Conservation (phyloP, 2,329 filamentous ascomycete genomes). For the Phyllosticta capitalensis region DNA sequence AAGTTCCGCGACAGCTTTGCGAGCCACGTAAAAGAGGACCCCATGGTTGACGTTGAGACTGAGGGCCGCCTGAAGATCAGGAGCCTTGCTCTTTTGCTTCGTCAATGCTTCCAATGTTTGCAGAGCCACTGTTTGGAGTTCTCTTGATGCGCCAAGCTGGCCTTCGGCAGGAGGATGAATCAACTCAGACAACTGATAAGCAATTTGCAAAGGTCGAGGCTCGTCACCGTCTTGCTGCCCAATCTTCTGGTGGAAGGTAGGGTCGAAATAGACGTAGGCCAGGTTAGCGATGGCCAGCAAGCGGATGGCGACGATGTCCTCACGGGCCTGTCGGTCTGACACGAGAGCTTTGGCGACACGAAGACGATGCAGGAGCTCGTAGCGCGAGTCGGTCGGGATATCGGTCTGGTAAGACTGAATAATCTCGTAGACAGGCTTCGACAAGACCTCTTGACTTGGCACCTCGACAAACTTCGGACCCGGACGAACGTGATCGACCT, state of each 20-base stretch:
- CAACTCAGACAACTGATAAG: constrained; percentile 85
- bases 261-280: constrained; percentile 77
- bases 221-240: constrained; percentile 83
- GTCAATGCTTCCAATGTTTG: constrained; percentile 77
- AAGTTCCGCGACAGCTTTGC: constrained; percentile 82
- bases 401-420: constrained; percentile 39
- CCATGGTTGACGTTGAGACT: constrained; percentile 96
- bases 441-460: constrained; percentile 39
- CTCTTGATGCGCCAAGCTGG: constrained; percentile 57
- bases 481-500: constrained; percentile 13
- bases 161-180: constrained; percentile 73
- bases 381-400: constrained; percentile 63
- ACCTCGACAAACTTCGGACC: constrained; percentile 49
- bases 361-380: constrained; percentile 76
- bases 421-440: constrained; percentile 33
- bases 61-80: constrained; percentile 81
- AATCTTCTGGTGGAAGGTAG: constrained; percentile 75
- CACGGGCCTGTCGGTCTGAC: constrained; percentile 54
- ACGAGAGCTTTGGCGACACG: constrained; percentile 74
- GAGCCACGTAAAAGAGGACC: constrained; percentile 82
- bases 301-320: constrained; percentile 69
- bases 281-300: constrained; percentile 83
- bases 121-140: constrained; percentile 74
- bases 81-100: constrained; percentile 63
- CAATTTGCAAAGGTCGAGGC: constrained; percentile 76